Evolutionary conservation across 2,329 filamentous ascomycete genomes (phyloP).

Genomic region (Claviceps digitariae): DNA sequence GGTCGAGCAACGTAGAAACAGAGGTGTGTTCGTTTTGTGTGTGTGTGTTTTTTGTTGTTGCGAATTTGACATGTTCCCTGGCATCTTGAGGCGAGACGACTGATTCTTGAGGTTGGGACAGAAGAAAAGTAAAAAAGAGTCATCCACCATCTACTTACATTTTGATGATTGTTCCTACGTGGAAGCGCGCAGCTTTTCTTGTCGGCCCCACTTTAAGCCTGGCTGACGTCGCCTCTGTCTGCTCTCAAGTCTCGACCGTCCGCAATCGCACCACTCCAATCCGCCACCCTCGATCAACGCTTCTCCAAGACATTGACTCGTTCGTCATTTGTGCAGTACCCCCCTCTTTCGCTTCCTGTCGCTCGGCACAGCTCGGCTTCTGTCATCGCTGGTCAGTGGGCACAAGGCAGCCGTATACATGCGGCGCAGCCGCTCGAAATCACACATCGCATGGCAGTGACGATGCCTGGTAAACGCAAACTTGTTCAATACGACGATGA

Average conservation of each 20-base stretch:
- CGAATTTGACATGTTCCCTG: background rate
- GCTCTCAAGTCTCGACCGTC: background rate
- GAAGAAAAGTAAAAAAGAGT: too few relatives aligned
- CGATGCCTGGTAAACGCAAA: slow-evolving; percentile 16
- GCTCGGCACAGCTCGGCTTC: background rate
- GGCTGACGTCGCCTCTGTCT: too few relatives aligned
- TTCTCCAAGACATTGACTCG: background rate
- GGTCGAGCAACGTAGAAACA: background rate
- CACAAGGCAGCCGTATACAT: background rate
- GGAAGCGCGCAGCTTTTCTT: too few relatives aligned
- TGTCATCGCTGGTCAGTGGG: background rate
- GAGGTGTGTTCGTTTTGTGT: background rate
- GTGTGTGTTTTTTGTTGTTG: background rate
- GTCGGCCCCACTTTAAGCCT: too few relatives aligned
- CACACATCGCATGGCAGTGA: background rate
- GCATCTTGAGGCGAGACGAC: too few relatives aligned
- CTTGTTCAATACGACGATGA: slow-evolving; percentile 4
- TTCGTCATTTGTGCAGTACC: background rate
- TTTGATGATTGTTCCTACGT: too few relatives aligned
- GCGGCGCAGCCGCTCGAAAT: background rate
- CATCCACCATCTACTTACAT: too few relatives aligned
- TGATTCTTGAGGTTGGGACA: too few relatives aligned
- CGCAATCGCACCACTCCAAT: background rate
- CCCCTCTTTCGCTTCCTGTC: too few relatives aligned
- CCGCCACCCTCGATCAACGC: background rate